Percentiles rank a stretch among this genome's conserved stretches.
phyloP scores from a whole-genome alignment of 2,329 filamentous ascomycete genomes.

The Truncatella angustata region DNA sequence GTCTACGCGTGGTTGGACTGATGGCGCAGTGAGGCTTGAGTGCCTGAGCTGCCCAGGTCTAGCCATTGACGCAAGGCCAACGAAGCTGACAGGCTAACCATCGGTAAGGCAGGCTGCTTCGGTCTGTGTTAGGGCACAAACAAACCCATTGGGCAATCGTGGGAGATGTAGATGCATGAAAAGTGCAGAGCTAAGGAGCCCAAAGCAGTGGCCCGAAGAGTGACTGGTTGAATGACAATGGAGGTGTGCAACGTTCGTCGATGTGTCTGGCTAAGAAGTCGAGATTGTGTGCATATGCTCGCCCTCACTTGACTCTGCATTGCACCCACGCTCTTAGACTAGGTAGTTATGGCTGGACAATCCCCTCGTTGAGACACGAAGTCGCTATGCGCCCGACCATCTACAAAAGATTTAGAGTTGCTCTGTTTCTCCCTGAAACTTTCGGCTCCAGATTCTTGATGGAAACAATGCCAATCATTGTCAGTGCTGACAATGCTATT shows the following conservation, averaged over 20 bases:
- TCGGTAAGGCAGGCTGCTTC: constrained; percentile 8
- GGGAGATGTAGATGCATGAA: constrained; percentile 11
- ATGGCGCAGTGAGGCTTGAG: not conserved
- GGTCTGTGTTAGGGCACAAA: constrained; percentile 6
- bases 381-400: constrained; percentile 10
- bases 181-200: constrained; percentile 24
- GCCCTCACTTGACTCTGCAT: constrained; percentile 28
- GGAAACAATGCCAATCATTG: constrained; percentile 2
- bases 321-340: constrained; percentile 4
- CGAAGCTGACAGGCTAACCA: constrained; percentile 22
- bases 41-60: constrained; percentile 21
- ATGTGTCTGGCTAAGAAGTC: constrained; percentile 16
- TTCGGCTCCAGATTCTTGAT: constrained; percentile 9
- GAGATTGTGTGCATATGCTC: constrained; percentile 24
- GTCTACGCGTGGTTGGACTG: not conserved
- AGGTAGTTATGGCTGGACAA: constrained; percentile 11
- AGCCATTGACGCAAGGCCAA: constrained; percentile 32
- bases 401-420: constrained; percentile 10
- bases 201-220: constrained; percentile 25
- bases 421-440: constrained; percentile 4
- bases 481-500: constrained; percentile 1
- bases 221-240: constrained; percentile 22
- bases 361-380: constrained; percentile 1
- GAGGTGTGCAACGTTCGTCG: constrained; percentile 18
- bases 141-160: constrained; percentile 17